Conservation (phyloP, 73 alveolate species). For the Diophrys sp. region DNA sequence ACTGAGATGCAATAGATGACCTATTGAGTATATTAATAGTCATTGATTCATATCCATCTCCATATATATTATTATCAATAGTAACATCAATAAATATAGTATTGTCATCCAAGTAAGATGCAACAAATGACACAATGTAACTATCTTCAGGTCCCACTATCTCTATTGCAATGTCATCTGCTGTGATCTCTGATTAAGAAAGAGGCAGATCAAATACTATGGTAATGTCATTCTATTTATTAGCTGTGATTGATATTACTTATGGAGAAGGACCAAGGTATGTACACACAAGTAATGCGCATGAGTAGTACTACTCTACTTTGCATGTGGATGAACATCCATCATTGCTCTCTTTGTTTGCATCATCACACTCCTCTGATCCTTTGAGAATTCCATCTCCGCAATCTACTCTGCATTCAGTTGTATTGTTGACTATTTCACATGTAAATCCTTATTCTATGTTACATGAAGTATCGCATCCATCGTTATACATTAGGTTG, state of each 20-base stretch:
- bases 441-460: neutral
- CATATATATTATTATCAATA: neutral
- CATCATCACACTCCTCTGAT: conserved; percentile 8
- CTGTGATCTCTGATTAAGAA: neutral
- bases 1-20: no score
- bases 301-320: neutral
- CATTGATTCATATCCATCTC: neutral
- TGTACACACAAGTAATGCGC: neutral
- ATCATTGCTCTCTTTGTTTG: neutral
- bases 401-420: no score
- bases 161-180: neutral
- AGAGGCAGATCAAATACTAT: neutral
- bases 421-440: neutral
- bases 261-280: neutral
- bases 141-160: neutral
- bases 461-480: no score
- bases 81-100: neutral
- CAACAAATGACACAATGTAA: neutral
- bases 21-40: no score
- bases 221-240: neutral
- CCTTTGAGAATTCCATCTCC: conserved; percentile 15
- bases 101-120: neutral
- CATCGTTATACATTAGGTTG: no score
- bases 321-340: neutral
- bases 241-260: neutral